Evolutionary conservation across 768 basidiomycete species (phyloP).

Genomic region (Rubroboletus pulcherrimus): DNA sequence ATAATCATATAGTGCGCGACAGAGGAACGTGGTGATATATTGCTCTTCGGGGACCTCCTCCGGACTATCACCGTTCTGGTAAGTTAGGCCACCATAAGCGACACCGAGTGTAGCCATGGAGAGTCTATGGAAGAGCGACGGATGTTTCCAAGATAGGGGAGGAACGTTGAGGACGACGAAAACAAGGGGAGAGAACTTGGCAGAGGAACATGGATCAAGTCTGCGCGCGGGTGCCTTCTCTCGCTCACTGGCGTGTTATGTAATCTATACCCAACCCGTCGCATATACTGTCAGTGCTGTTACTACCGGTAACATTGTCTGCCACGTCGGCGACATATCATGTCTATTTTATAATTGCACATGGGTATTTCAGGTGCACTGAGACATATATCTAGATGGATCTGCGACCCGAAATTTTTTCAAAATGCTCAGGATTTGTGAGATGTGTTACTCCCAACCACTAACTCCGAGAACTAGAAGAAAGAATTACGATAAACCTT

Average conservation of each 20-base stretch:
- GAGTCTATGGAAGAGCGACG: conserved; percentile 1
- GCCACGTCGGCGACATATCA: conserved; percentile 6
- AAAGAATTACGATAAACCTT: not conserved
- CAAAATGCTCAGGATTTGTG: not conserved
- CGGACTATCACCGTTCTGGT: conserved; percentile 22
- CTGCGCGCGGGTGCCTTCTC: conserved; percentile 6
- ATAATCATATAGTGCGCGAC: conserved; percentile 90
- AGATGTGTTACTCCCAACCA: not conserved
- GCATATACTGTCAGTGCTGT: not conserved
- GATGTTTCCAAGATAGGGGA: not conserved
- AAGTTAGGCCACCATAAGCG: conserved; percentile 18
- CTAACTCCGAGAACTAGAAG: not conserved
- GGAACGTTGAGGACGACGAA: conserved; percentile 10
- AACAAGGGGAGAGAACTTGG: conserved; percentile 9
- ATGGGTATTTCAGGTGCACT: too few species aligned
- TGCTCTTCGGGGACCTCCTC: conserved; percentile 49
- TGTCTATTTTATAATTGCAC: conserved; percentile 10
- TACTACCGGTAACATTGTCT: conserved; percentile 4
- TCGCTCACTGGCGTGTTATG: conserved; percentile 16
- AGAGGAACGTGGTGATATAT: conserved; percentile 71
- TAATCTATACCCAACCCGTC: conserved; percentile 20
- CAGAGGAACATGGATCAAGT: conserved; percentile 15
- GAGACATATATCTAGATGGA: not conserved
- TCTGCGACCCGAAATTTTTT: not conserved
- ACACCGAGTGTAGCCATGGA: conserved; percentile 26